Percentiles rank a stretch among this genome's conserved stretches.
These are phyloP conservation scores for Malassezia yamatoensis DNA, from an alignment of 1,284 basidiomycete genomes.

Conservation along the genomic window DNA sequence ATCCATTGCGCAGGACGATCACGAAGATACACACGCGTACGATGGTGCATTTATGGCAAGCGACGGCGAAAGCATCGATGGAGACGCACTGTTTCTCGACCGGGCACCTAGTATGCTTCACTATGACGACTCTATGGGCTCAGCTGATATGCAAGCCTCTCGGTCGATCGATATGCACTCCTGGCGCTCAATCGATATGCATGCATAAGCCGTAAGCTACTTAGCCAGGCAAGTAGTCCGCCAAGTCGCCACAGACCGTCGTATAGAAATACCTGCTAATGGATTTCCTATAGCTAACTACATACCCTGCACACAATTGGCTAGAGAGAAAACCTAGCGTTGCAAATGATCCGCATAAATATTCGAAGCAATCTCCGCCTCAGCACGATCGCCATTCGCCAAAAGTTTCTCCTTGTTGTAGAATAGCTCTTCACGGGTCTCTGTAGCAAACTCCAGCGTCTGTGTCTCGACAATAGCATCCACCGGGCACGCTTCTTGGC, in stretches of 20 bases:
- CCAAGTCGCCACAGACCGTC: too few species aligned
- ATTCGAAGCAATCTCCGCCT: slow-evolving; percentile 61
- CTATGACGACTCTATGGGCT: slow-evolving; percentile 1
- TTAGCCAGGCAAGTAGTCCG: too few species aligned
- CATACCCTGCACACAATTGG: too few species aligned
- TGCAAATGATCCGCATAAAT: slow-evolving; percentile 41
- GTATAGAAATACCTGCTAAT: too few species aligned
- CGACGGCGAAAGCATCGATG: slow-evolving; percentile 4
- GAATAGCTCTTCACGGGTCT: slow-evolving; percentile 92
- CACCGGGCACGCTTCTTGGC: slow-evolving; percentile 85
- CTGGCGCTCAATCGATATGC: too few species aligned
- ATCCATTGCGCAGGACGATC: slow-evolving; percentile 14
- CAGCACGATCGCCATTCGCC: slow-evolving; percentile 87
- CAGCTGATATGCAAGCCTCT: neutral
- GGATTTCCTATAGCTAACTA: too few species aligned
- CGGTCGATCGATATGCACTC: neutral
- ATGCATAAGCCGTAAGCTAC: too few species aligned
- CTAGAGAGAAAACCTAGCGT: slow-evolving; percentile 22
- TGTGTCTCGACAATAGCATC: slow-evolving; percentile 95
- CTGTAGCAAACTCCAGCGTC: slow-evolving; percentile 65
- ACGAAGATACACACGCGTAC: neutral
- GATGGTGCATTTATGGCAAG: neutral
- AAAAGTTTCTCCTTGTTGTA: slow-evolving; percentile 94
- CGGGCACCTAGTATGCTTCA: neutral
- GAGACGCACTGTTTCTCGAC: neutral